These are phyloP conservation scores for Cylindrotheca closterium DNA, from an alignment of 108 stramenopile genomes.

Conservation along the genomic window DNA sequence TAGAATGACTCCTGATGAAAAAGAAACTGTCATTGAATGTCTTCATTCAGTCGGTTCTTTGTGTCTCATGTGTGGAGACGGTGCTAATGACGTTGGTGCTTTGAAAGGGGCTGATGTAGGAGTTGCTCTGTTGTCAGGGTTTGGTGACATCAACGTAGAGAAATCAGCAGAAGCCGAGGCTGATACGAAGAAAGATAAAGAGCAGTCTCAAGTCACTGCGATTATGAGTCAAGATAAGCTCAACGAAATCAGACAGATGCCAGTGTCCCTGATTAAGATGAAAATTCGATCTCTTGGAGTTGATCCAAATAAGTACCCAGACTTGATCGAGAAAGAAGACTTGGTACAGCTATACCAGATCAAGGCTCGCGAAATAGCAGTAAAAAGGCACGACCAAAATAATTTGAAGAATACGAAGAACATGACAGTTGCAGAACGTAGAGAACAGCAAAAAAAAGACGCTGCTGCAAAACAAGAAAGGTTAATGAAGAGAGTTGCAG, in stretches of 20 bases:
- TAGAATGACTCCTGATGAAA: conserved; percentile 95
- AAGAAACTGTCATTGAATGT: conserved; percentile 91
- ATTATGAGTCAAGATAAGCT: conserved; percentile 65
- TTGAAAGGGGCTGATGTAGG: conserved; percentile 94
- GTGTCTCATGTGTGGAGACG: conserved; percentile 97
- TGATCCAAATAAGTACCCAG: conserved; percentile 82
- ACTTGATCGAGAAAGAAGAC: conserved; percentile 81
- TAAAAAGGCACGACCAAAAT: conserved; percentile 57
- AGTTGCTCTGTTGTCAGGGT: conserved; percentile 91
- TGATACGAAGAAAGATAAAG: conserved; percentile 45
- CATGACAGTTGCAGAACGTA: conserved; percentile 54
- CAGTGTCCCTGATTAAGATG: conserved; percentile 57
- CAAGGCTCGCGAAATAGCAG: conserved; percentile 68
- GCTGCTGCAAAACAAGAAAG: conserved; percentile 67
- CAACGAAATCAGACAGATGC: conserved; percentile 48
- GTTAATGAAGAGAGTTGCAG: conserved; percentile 58
- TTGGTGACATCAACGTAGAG: conserved; percentile 93
- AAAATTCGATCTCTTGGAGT: conserved; percentile 66
- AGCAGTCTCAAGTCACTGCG: conserved; percentile 54
- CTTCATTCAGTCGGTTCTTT: conserved; percentile 79
- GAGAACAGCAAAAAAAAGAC: conserved; percentile 49
- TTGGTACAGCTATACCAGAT: conserved; percentile 78
- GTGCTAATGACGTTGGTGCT: conserved; percentile 94
- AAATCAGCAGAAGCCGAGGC: conserved; percentile 22
- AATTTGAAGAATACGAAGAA: conserved; percentile 50